phyloP scores from a whole-genome alignment of 2,329 filamentous ascomycete genomes.

The Talaromyces sp. region DNA sequence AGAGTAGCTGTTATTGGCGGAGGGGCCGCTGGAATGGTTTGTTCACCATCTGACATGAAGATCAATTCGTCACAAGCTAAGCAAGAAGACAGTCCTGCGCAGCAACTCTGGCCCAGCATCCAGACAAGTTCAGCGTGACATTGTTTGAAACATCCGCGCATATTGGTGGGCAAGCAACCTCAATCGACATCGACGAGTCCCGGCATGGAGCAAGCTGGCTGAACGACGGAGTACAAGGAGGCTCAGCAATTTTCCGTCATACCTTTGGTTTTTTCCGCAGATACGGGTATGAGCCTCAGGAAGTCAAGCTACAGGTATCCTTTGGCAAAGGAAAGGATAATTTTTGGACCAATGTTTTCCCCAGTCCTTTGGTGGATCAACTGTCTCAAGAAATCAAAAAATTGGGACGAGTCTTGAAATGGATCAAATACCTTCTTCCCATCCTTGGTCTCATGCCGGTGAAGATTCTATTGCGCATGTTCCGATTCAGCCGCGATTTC shows the following conservation, averaged over 20 bases:
- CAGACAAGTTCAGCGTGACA: slow-evolving; percentile 60
- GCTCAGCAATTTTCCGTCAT: slow-evolving; percentile 56
- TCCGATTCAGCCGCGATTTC: slow-evolving; percentile 64
- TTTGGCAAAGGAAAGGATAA: slow-evolving; percentile 53
- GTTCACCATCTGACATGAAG: slow-evolving; percentile 2
- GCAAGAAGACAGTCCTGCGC: slow-evolving; percentile 51
- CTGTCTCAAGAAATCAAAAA: slow-evolving; percentile 51
- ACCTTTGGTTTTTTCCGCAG: slow-evolving; percentile 56
- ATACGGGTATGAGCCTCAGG: slow-evolving; percentile 52
- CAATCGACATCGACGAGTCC: slow-evolving; percentile 50
- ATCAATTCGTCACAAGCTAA: slow-evolving; percentile 12
- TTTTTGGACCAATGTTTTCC: slow-evolving; percentile 60
- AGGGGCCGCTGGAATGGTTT: slow-evolving; percentile 57
- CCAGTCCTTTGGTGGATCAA: slow-evolving; percentile 49
- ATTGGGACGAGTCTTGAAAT: slow-evolving; percentile 49
- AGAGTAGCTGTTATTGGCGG: slow-evolving; percentile 56
- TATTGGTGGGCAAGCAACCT: slow-evolving; percentile 57
- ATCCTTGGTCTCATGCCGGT: slow-evolving; percentile 55
- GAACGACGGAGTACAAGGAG: slow-evolving; percentile 58
- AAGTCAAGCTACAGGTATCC: slow-evolving; percentile 53
- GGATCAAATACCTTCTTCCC: slow-evolving; percentile 51
- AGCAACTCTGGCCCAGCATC: slow-evolving; percentile 59
- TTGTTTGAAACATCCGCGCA: slow-evolving; percentile 55
- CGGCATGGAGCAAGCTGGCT: slow-evolving; percentile 55
- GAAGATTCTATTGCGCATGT: slow-evolving; percentile 59